Percentiles rank a stretch among this genome's conserved stretches.
Evolutionary conservation across 345 rosid genomes (phyloP).

Genomic region (Raphanus raphanistrum): DNA sequence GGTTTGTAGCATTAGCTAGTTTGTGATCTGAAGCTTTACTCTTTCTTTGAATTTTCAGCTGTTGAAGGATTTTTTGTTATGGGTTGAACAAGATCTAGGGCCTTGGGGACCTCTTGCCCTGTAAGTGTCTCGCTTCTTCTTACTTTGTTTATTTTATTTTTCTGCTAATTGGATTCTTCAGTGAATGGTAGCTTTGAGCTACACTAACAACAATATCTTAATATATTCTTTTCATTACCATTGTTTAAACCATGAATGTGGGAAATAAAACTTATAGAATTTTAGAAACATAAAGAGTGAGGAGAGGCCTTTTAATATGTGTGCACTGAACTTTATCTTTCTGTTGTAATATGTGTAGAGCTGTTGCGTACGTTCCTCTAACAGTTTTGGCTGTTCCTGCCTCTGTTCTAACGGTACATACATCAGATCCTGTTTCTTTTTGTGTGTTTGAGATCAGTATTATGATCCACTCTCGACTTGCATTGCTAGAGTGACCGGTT

Average conservation of each 20-base stretch:
- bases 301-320: not conserved
- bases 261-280: not conserved
- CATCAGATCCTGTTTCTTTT: constrained; percentile 1
- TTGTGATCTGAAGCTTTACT: constrained; percentile 23
- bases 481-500: not conserved
- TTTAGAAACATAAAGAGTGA: not conserved
- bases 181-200: not conserved
- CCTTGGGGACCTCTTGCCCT: constrained; percentile 96
- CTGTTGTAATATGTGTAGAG: constrained; percentile 51
- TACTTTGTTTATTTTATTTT: not conserved
- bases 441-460: not conserved
- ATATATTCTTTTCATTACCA: not conserved
- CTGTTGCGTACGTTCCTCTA: constrained; percentile 90
- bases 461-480: not conserved
- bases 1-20: not conserved
- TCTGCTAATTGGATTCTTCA: not conserved
- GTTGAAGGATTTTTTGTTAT: constrained; percentile 82
- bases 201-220: not conserved
- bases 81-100: constrained; percentile 96
- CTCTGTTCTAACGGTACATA: constrained; percentile 80
- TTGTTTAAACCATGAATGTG: not conserved
- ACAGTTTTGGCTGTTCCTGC: constrained; percentile 99
- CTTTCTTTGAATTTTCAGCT: constrained; percentile 51
- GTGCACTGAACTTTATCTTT: constrained; percentile 17
- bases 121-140: constrained; percentile 52